Conservation (phyloP, 148 eudicot species). For the Silene uniflora region DNA sequence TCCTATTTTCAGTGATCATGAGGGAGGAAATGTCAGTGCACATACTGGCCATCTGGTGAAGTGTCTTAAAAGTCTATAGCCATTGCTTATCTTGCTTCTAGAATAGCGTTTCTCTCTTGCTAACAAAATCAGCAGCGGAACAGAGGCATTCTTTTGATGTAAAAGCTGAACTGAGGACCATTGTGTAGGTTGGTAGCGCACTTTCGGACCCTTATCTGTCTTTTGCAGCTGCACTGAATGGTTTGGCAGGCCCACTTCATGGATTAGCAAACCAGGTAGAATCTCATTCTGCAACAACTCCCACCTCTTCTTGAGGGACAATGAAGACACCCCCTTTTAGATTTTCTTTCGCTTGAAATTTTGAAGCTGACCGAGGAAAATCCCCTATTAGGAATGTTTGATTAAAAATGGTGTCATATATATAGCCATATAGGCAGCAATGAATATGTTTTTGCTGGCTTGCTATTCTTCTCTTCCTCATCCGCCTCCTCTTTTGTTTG, state of each 20-base stretch:
- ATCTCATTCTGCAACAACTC: background rate
- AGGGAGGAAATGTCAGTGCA: slow-evolving; percentile 99
- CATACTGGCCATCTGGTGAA: slow-evolving; percentile 96
- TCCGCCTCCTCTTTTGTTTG: background rate
- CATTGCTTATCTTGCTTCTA: background rate
- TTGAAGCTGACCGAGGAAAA: too few species aligned
- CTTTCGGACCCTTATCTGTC: slow-evolving; percentile 98
- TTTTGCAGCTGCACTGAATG: slow-evolving; percentile 97
- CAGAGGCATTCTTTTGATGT: background rate
- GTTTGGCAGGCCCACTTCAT: slow-evolving; percentile 98
- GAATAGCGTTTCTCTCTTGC: background rate
- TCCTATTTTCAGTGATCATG: slow-evolving; percentile 75
- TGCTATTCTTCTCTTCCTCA: background rate
- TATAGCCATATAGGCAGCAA: background rate
- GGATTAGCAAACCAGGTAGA: slow-evolving; percentile 98
- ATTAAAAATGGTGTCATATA: background rate
- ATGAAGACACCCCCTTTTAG: too few species aligned
- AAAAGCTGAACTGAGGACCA: slow-evolving; percentile 11
- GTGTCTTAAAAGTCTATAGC: slow-evolving; percentile 5
- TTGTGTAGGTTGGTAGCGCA: slow-evolving; percentile 85
- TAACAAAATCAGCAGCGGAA: background rate
- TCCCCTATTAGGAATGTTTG: too few species aligned
- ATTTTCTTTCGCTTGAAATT: too few species aligned
- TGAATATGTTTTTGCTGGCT: background rate
- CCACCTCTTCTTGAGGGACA: background rate